Evolutionary conservation across 73 alveolate genomes (phyloP).

Genomic region (Paramecium primaurelia): DNA sequence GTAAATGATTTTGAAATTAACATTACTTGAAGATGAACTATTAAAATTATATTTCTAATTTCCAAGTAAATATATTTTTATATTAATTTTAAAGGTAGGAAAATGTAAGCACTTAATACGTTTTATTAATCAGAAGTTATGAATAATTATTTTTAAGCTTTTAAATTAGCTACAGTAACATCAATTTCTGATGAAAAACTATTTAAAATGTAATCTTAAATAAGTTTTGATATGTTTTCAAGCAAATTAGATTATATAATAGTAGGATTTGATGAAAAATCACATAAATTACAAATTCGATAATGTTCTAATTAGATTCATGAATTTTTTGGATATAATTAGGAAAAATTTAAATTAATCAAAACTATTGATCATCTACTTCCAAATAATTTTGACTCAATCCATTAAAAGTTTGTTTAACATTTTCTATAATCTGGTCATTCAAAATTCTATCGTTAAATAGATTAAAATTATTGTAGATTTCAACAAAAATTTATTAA

Average conservation of each 20-base stretch:
- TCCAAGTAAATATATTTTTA: not conserved
- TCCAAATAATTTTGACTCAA: not conserved
- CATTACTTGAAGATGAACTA: not conserved
- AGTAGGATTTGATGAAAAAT: not conserved
- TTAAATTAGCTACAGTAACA: not conserved
- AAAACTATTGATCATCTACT: not conserved
- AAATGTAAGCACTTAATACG: conserved; percentile 12
- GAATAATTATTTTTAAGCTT: conserved; percentile 6
- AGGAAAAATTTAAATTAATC: not conserved
- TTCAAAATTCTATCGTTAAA: not conserved
- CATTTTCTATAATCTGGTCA: not conserved
- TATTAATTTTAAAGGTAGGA: not conserved
- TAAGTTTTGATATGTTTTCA: not conserved
- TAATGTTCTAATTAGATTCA: not conserved
- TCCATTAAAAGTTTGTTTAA: not conserved
- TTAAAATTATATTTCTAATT: not conserved
- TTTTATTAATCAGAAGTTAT: conserved; percentile 2
- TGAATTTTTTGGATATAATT: not conserved
- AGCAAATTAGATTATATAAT: not conserved
- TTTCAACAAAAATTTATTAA: not conserved
- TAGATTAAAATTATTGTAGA: not conserved
- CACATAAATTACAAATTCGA: not conserved
- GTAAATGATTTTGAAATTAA: not conserved
- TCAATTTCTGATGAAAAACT: conserved; percentile 24
- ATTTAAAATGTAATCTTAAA: conserved; percentile 6